Conservation (phyloP, 306 rosid genomes). For the Sphenostylis stenocarpa region DNA sequence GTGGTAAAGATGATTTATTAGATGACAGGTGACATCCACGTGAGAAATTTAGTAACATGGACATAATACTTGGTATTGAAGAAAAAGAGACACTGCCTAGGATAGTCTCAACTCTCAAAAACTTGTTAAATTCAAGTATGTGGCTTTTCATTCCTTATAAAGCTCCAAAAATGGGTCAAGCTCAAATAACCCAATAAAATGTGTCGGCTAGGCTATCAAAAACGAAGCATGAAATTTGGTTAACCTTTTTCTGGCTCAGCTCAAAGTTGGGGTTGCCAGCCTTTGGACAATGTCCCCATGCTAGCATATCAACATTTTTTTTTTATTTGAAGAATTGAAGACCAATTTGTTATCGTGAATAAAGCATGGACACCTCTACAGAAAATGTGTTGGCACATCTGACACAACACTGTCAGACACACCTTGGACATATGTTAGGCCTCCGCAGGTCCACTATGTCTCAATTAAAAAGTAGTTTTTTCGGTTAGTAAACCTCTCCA, state of each 20-base stretch:
- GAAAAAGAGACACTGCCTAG: not conserved
- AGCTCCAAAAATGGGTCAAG: not conserved
- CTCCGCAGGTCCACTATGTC: no score
- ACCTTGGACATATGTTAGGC: no score
- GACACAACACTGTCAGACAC: no score
- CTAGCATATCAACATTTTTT: not conserved
- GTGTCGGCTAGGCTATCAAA: not conserved
- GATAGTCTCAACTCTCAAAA: not conserved
- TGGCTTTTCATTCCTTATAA: constrained; percentile 13
- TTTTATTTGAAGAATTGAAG: not conserved
- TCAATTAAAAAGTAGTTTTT: no score
- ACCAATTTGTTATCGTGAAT: not conserved
- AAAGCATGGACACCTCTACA: not conserved
- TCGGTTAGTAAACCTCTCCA: not conserved
- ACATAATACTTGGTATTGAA: not conserved
- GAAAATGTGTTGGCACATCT: not conserved
- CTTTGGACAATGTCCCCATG: not conserved
- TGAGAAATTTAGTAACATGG: not conserved
- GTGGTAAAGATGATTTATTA: not conserved
- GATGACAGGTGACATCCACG: not conserved
- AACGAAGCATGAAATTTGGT: not conserved
- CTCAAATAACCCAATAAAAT: not conserved
- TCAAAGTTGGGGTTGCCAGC: not conserved
- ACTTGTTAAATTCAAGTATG: not conserved
- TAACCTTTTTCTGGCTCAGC: not conserved